Percentiles rank a stretch among this genome's conserved stretches.
These are phyloP conservation scores for Dactylorhiza incarnata DNA, from an alignment of 106 monocot species.

Conservation along the genomic window DNA sequence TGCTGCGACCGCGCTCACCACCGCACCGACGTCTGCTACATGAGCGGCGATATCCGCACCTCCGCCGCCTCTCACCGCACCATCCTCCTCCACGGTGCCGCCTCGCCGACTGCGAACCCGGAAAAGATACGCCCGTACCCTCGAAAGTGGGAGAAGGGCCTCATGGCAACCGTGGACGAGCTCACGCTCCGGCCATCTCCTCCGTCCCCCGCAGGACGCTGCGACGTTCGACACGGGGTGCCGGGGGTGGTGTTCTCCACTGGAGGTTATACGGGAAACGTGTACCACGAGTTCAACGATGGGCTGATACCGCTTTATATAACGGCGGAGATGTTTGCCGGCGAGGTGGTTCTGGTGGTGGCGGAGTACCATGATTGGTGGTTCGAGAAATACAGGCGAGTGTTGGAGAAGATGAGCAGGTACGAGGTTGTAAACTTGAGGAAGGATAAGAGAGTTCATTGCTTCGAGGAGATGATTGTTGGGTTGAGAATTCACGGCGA, in stretches of 20 bases:
- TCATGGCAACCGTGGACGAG: slow-evolving; percentile 50
- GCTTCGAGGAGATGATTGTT: slow-evolving; percentile 77
- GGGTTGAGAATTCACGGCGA: slow-evolving; percentile 77
- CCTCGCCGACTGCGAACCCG: neutral
- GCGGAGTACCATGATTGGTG: slow-evolving; percentile 77
- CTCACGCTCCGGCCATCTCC: slow-evolving; percentile 13
- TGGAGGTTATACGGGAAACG: slow-evolving; percentile 95
- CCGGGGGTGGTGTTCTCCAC: slow-evolving; percentile 84
- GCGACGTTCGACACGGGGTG: slow-evolving; percentile 55
- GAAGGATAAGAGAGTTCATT: slow-evolving; percentile 58
- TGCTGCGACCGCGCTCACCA: slow-evolving; percentile 40
- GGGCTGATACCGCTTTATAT: slow-evolving; percentile 72
- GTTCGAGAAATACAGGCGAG: slow-evolving; percentile 31
- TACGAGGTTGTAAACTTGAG: slow-evolving; percentile 57
- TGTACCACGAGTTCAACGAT: slow-evolving; percentile 73
- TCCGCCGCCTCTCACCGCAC: slow-evolving; percentile 16
- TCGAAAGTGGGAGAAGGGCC: slow-evolving; percentile 45
- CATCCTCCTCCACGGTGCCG: slow-evolving; percentile 13
- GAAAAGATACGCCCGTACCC: slow-evolving; percentile 56
- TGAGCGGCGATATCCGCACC: slow-evolving; percentile 38
- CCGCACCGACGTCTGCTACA: slow-evolving; percentile 49
- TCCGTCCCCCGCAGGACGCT: neutral
- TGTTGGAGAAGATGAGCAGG: slow-evolving; percentile 42
- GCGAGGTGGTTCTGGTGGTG: slow-evolving; percentile 67
- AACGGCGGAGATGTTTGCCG: slow-evolving; percentile 50